Conservation (phyloP, 1,139 yeast genomes). For the Komagataea norvegica region DNA sequence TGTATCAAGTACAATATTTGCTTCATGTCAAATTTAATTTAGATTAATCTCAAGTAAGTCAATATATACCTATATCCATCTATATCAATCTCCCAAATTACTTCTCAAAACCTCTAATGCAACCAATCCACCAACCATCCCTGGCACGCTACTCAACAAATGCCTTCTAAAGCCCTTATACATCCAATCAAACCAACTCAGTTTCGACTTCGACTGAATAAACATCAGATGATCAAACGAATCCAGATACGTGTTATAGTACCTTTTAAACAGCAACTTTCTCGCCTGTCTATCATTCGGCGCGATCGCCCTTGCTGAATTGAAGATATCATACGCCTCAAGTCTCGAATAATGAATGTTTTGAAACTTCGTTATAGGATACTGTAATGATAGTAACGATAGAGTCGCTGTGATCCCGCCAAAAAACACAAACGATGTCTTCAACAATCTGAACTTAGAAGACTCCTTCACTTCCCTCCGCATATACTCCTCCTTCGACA, state of each 20-base stretch:
- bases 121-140: conserved; percentile 79
- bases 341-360: conserved; percentile 72
- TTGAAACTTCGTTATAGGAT: conserved; percentile 77
- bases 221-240: conserved; percentile 57
- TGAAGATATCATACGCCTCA: conserved; percentile 71
- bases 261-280: conserved; percentile 23
- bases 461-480: too few relatives aligned
- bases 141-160: conserved; percentile 75
- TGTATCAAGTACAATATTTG: too few relatives aligned
- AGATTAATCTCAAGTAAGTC: too few relatives aligned
- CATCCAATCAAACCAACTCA: conserved; percentile 59
- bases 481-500: conserved; percentile 27
- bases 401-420: conserved; percentile 91
- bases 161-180: conserved; percentile 75
- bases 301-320: too few relatives aligned
- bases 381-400: conserved; percentile 71
- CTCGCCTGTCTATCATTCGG: too few relatives aligned
- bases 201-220: conserved; percentile 49
- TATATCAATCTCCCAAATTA: conserved; percentile 24
- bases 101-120: conserved; percentile 81
- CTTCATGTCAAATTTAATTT: too few relatives aligned
- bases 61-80: too few relatives aligned
- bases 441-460: conserved; percentile 44
- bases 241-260: conserved; percentile 69
- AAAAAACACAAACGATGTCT: conserved; percentile 67